Evolutionary conservation across 225 moss, liverwort and hornwort genomes (phyloP).

Genomic region (Physcomitrellopsis africana): DNA sequence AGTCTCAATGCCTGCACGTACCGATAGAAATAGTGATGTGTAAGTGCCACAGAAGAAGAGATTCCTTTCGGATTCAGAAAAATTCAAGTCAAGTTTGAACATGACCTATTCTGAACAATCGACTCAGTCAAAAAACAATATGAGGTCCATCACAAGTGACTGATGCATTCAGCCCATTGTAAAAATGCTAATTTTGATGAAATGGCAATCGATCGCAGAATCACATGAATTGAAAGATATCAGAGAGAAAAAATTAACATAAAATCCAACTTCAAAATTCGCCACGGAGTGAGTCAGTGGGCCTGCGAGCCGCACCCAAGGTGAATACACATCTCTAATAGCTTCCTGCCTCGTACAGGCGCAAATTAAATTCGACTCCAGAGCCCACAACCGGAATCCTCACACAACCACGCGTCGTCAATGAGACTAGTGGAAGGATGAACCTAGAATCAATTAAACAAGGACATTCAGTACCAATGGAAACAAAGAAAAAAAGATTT

Average conservation of each 20-base stretch:
- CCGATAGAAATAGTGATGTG: constrained; percentile 11
- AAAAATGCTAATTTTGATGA: constrained; percentile 5
- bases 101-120: background rate
- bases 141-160: background rate
- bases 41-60: constrained; percentile 14
- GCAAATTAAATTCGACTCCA: constrained; percentile 15
- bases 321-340: background rate
- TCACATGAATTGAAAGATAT: constrained; percentile 1
- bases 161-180: background rate
- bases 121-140: background rate
- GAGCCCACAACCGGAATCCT: background rate
- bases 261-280: constrained; percentile 45
- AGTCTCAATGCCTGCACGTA: constrained; percentile 61
- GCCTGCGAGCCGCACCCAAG: background rate
- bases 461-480: too few relatives aligned
- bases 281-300: constrained; percentile 30
- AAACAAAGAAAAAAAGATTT: too few relatives aligned
- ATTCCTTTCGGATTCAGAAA: background rate
- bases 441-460: too few relatives aligned
- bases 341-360: constrained; percentile 3
- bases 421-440: too few relatives aligned
- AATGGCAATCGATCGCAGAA: constrained; percentile 22
- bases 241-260: too few relatives aligned
- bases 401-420: background rate
- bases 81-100: background rate